Conservation (phyloP, 352 stramenopile genomes). For the Halophytophthora polymorphica region DNA sequence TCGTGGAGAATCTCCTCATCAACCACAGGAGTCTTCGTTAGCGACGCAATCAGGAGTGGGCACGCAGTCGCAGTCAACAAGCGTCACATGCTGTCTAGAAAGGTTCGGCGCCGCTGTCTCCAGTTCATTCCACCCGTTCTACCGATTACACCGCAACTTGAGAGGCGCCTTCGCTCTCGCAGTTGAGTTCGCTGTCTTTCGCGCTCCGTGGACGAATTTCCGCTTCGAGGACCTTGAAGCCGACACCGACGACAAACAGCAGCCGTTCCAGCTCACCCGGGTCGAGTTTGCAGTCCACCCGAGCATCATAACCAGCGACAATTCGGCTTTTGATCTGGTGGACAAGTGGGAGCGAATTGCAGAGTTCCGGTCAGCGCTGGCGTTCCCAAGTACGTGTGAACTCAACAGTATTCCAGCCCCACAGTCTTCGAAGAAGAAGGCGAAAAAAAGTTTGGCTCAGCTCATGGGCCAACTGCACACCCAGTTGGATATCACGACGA, state of each 20-base stretch:
- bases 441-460: conserved; percentile 21
- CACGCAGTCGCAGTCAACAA: not conserved
- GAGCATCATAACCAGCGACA: not conserved
- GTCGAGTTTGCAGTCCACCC: conserved; percentile 17
- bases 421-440: not conserved
- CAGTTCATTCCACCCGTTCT: conserved; percentile 62
- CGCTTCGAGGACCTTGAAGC: conserved; percentile 11
- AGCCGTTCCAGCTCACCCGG: conserved; percentile 9
- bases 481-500: conserved; percentile 8
- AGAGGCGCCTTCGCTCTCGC: conserved; percentile 5
- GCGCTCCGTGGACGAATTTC: conserved; percentile 18
- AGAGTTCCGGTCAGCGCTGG: conserved; percentile 18
- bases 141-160: conserved; percentile 35
- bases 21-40: not conserved
- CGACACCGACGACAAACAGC: not conserved
- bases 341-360: conserved; percentile 27
- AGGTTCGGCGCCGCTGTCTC: conserved; percentile 18
- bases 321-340: conserved; percentile 6
- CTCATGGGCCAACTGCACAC: conserved; percentile 15
- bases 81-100: conserved; percentile 6
- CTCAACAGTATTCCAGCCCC: not conserved
- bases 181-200: conserved; percentile 23
- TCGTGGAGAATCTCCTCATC: too few species aligned
- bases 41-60: not conserved
- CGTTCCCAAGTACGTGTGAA: too few species aligned